Percentiles rank a stretch among this genome's conserved stretches.
These are phyloP conservation scores for Bathelium albidoporum DNA, from an alignment of 495 filamentous ascomycete species.

Conservation along the genomic window DNA sequence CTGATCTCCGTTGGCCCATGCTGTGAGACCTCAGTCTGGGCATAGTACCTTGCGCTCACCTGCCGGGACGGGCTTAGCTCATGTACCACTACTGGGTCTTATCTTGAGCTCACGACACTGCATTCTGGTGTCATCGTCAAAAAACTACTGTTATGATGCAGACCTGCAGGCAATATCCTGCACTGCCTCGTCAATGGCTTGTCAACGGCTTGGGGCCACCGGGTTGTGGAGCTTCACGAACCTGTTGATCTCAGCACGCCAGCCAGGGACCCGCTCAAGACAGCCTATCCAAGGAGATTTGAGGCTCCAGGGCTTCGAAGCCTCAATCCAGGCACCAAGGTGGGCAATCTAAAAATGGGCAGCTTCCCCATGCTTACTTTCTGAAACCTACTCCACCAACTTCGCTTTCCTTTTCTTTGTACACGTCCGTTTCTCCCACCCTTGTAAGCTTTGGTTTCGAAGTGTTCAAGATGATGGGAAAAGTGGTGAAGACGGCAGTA, in stretches of 20 bases:
- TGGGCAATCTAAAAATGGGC: neutral
- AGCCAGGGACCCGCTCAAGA: neutral
- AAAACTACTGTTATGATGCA: neutral
- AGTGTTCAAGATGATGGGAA: constrained; percentile 1
- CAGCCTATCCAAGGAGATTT: neutral
- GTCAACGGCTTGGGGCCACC: too few species aligned
- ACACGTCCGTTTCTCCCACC: neutral
- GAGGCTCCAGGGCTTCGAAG: neutral
- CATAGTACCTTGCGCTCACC: neutral
- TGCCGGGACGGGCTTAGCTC: neutral
- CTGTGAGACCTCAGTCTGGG: neutral
- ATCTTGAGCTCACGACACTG: neutral
- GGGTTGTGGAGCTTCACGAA: neutral
- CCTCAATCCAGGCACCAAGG: neutral
- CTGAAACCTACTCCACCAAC: too few species aligned
- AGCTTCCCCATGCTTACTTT: neutral
- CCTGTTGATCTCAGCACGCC: neutral
- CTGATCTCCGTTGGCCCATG: neutral
- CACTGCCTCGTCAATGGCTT: neutral
- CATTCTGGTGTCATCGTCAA: neutral
- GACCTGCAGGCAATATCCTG: neutral
- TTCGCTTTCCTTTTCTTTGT: neutral
- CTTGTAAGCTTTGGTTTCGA: neutral
- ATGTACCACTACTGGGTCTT: neutral
- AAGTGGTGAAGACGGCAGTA: neutral